Conservation (phyloP, 1,284 basidiomycete species). For the Ceratobasidium sp. region DNA sequence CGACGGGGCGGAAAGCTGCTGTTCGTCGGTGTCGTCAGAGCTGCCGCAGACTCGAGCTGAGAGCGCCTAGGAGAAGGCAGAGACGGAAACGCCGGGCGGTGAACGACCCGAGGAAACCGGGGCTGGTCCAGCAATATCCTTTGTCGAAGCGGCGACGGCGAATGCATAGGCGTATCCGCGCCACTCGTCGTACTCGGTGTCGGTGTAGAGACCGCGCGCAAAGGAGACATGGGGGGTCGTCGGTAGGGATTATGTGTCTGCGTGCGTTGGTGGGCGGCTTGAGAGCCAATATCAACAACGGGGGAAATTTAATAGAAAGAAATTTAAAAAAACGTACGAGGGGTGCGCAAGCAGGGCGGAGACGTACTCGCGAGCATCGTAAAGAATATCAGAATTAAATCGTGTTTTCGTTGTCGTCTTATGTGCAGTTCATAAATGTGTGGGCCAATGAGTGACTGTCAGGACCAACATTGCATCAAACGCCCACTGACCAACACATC, state of each 20-base stretch:
- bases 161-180: slow-evolving; percentile 41
- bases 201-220: slow-evolving; percentile 31
- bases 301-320: not conserved
- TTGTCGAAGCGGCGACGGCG: slow-evolving; percentile 25
- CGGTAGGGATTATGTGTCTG: slow-evolving; percentile 38
- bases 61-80: slow-evolving; percentile 26
- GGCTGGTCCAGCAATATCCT: slow-evolving; percentile 36
- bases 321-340: slow-evolving; percentile 10
- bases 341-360: slow-evolving; percentile 33
- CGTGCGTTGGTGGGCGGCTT: slow-evolving; percentile 34
- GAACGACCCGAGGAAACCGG: slow-evolving; percentile 35
- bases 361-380: slow-evolving; percentile 43
- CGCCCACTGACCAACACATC: slow-evolving; percentile 28
- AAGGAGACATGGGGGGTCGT: slow-evolving; percentile 31
- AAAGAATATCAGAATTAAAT: slow-evolving; percentile 8
- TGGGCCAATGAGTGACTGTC: slow-evolving; percentile 28
- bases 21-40: slow-evolving; percentile 10
- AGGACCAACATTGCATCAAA: slow-evolving; percentile 32
- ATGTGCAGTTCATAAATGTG: slow-evolving; percentile 45
- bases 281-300: too few relatives aligned
- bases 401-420: slow-evolving; percentile 29
- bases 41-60: slow-evolving; percentile 25
- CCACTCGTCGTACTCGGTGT: slow-evolving; percentile 22
- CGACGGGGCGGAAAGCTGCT: slow-evolving; percentile 13
- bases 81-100: slow-evolving; percentile 27